A percentile compares a stretch with the other conserved stretches of the same genome.
phyloP scores from a whole-genome alignment of 2,329 filamentous ascomycete genomes.

The Hansfordia pulvinata region DNA sequence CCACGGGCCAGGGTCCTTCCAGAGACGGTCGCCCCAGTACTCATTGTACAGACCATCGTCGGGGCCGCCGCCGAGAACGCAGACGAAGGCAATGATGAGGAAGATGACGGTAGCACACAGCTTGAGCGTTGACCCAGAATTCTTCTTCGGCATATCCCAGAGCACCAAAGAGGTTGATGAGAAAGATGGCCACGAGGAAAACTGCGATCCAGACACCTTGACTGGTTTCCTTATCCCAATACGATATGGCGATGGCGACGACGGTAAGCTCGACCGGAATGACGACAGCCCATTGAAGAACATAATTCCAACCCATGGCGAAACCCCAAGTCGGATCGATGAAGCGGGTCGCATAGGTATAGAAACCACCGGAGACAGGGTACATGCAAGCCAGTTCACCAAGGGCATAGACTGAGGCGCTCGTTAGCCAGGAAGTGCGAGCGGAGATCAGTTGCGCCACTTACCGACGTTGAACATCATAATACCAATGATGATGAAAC shows the following conservation, averaged over 20 bases:
- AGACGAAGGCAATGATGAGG: conserved; percentile 47
- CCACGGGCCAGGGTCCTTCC: conserved; percentile 42
- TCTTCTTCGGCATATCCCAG: conserved; percentile 45
- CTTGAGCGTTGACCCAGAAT: conserved; percentile 42
- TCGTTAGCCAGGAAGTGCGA: conserved; percentile 6
- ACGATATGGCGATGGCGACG: conserved; percentile 30
- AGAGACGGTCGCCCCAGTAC: conserved; percentile 35
- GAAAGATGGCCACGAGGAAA: conserved; percentile 35
- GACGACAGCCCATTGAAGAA: conserved; percentile 33
- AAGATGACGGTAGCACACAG: conserved; percentile 45
- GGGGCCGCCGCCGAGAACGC: conserved; percentile 47
- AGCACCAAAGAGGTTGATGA: conserved; percentile 43
- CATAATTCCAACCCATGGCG: conserved; percentile 28
- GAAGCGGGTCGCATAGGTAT: conserved; percentile 33
- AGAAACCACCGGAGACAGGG: conserved; percentile 36
- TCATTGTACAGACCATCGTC: conserved; percentile 25
- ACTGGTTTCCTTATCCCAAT: conserved; percentile 28
- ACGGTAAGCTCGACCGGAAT: conserved; percentile 34
- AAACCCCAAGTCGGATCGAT: conserved; percentile 35
- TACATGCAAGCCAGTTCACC: conserved; percentile 36
- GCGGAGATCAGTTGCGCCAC: conserved; percentile 4
- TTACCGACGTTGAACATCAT: conserved; percentile 44
- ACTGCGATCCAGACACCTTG: conserved; percentile 40
- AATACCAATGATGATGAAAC: conserved; percentile 40
- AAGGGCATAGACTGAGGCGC: conserved; percentile 35